These are phyloP conservation scores for Dactylellina leptospora DNA, from an alignment of 2,329 filamentous ascomycete genomes.

Conservation along the genomic window DNA sequence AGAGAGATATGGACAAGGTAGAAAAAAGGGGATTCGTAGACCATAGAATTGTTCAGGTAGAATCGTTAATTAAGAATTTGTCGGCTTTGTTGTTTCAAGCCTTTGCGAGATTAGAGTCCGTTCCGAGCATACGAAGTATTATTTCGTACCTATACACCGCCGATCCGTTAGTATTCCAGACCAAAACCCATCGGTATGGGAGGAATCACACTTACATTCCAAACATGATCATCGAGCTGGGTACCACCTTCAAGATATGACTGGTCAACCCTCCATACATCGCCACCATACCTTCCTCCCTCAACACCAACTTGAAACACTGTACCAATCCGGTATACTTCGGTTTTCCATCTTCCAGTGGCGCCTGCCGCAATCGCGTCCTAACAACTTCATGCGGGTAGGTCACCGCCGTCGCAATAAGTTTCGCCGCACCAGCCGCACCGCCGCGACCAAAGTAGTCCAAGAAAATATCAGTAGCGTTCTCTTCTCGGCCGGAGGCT, in stretches of 20 bases:
- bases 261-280: slow-evolving; percentile 92
- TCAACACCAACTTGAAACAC: slow-evolving; percentile 86
- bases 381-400: slow-evolving; percentile 89
- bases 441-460: slow-evolving; percentile 80
- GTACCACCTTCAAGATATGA: slow-evolving; percentile 87
- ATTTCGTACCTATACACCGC: slow-evolving; percentile 34
- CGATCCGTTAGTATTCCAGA: neutral
- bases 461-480: slow-evolving; percentile 76
- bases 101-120: slow-evolving; percentile 41
- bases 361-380: slow-evolving; percentile 84
- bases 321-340: slow-evolving; percentile 91
- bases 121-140: slow-evolving; percentile 51
- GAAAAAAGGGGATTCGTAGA: slow-evolving; percentile 11
- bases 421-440: slow-evolving; percentile 83
- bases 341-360: slow-evolving; percentile 73
- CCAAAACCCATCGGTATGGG: neutral
- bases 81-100: slow-evolving; percentile 1
- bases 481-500: slow-evolving; percentile 70
- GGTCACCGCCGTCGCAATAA: slow-evolving; percentile 81
- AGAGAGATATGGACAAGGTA: slow-evolving; percentile 6
- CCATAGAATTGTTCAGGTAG: neutral
- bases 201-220: slow-evolving; percentile 71
- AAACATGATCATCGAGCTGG: slow-evolving; percentile 95
- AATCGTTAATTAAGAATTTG: neutral
- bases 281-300: slow-evolving; percentile 84